Conservation (phyloP, 768 basidiomycete genomes). For the Lactarius sp. region DNA sequence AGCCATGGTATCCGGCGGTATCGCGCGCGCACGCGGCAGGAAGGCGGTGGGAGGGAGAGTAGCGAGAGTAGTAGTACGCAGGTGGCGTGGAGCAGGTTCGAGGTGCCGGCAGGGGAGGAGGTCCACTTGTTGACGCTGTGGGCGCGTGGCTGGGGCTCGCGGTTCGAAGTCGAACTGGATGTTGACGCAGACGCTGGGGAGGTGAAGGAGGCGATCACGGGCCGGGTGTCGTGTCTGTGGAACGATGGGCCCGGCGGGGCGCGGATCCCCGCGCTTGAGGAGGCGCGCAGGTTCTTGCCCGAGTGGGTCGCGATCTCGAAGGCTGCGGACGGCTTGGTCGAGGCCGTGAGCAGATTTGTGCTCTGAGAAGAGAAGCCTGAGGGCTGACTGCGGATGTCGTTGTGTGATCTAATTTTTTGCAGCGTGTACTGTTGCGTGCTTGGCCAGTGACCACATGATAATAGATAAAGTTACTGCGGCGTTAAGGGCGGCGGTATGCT, state of each 20-base stretch:
- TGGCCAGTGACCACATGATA: no score
- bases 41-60: background rate
- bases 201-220: background rate
- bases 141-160: constrained; percentile 19
- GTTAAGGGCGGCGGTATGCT: no score
- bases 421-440: no score
- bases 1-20: constrained; percentile 26
- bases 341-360: background rate
- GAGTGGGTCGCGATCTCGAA: constrained; percentile 23
- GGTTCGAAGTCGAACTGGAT: constrained; percentile 18
- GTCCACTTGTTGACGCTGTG: constrained; percentile 10
- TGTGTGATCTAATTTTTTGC: background rate
- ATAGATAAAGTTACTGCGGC: no score
- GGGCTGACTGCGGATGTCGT: background rate
- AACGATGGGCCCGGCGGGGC: constrained; percentile 16
- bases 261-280: constrained; percentile 17
- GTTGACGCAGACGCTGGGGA: background rate
- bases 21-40: constrained; percentile 9
- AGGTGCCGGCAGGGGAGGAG: constrained; percentile 17
- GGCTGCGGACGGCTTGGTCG: constrained; percentile 9
- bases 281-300: constrained; percentile 20
- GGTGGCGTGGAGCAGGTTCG: constrained; percentile 9
- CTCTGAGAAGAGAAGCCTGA: background rate
- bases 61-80: background rate
- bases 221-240: constrained; percentile 22